Evolutionary conservation across 768 basidiomycete genomes (phyloP).

Genomic region (Boletales sp.): DNA sequence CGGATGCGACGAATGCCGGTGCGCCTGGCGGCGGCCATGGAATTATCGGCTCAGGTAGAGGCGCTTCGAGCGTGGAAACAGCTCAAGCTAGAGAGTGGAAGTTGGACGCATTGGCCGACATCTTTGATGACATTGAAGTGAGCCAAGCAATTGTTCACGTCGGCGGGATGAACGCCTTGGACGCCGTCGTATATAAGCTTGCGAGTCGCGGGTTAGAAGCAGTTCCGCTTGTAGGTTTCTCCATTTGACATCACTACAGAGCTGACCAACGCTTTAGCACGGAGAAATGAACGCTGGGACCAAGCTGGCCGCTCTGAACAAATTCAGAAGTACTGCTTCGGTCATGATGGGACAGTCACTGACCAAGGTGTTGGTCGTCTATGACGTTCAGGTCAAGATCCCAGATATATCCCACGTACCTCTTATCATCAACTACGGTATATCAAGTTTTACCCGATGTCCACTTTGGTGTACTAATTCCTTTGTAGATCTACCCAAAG

Average conservation of each 20-base stretch:
- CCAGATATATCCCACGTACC: slow-evolving; percentile 89
- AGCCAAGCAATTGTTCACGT: slow-evolving; percentile 83
- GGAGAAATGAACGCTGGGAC: slow-evolving; percentile 88
- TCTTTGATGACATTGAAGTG: slow-evolving; percentile 85
- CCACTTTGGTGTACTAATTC: slow-evolving; percentile 8
- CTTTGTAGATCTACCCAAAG: slow-evolving; percentile 76
- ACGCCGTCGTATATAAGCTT: slow-evolving; percentile 87
- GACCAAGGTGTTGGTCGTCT: slow-evolving; percentile 83
- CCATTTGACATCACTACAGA: background rate
- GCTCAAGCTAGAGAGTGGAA: slow-evolving; percentile 92
- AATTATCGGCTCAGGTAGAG: slow-evolving; percentile 91
- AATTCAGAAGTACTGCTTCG: slow-evolving; percentile 62
- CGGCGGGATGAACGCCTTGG: slow-evolving; percentile 81
- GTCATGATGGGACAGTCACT: slow-evolving; percentile 60
- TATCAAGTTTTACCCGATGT: slow-evolving; percentile 8
- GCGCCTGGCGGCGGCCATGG: slow-evolving; percentile 62
- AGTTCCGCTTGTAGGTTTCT: slow-evolving; percentile 72
- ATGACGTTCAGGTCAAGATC: slow-evolving; percentile 89
- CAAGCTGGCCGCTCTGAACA: slow-evolving; percentile 78
- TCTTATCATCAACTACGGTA: slow-evolving; percentile 93
- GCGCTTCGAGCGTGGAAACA: slow-evolving; percentile 76
- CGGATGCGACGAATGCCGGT: slow-evolving; percentile 44
- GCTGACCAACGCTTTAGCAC: slow-evolving; percentile 49
- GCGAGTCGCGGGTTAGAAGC: slow-evolving; percentile 83
- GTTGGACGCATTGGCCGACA: slow-evolving; percentile 83